Evolutionary conservation across 768 basidiomycete species (phyloP).

Genomic region (Suillus fuscotomentosus): DNA sequence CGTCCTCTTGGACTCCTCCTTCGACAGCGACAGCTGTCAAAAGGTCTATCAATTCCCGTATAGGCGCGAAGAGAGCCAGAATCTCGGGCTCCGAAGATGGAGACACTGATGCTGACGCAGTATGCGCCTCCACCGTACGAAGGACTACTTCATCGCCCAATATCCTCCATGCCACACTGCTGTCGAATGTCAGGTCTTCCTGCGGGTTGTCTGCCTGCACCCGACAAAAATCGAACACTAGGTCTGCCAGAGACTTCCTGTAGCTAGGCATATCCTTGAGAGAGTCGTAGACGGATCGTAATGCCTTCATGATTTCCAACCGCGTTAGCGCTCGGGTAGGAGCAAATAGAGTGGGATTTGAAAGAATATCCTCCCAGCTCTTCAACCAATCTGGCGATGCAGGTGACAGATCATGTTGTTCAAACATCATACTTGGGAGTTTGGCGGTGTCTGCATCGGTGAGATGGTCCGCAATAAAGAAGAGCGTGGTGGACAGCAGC

Average conservation of each 20-base stretch:
- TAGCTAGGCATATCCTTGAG: constrained; percentile 71
- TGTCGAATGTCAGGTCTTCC: constrained; percentile 23
- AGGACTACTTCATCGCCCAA: constrained; percentile 69
- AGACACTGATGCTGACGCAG: constrained; percentile 5
- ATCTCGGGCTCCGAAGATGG: constrained; percentile 8
- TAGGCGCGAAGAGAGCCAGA: constrained; percentile 20
- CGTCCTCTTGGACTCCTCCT: constrained; percentile 33
- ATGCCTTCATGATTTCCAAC: constrained; percentile 51
- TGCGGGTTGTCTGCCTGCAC: constrained; percentile 25
- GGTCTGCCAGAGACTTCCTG: constrained; percentile 49
- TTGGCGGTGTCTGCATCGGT: constrained; percentile 65
- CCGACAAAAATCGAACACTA: constrained; percentile 54
- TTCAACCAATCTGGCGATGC: constrained; percentile 70
- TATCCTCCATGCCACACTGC: constrained; percentile 50
- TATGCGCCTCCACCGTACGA: constrained; percentile 42
- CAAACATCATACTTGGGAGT: constrained; percentile 60
- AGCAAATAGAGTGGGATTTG: constrained; percentile 45
- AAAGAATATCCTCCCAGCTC: constrained; percentile 61
- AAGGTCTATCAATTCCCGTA: constrained; percentile 36
- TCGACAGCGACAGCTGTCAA: constrained; percentile 40
- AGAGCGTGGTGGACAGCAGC: constrained; percentile 59
- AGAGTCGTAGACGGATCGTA: constrained; percentile 59
- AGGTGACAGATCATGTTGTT: constrained; percentile 67
- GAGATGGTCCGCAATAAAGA: constrained; percentile 67
- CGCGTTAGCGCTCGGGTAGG: constrained; percentile 50